Evolutionary conservation across 306 rosid genomes (phyloP), one percentile per base, ranked within the genome.

Genomic region (Prunus kanzakura): DNA sequence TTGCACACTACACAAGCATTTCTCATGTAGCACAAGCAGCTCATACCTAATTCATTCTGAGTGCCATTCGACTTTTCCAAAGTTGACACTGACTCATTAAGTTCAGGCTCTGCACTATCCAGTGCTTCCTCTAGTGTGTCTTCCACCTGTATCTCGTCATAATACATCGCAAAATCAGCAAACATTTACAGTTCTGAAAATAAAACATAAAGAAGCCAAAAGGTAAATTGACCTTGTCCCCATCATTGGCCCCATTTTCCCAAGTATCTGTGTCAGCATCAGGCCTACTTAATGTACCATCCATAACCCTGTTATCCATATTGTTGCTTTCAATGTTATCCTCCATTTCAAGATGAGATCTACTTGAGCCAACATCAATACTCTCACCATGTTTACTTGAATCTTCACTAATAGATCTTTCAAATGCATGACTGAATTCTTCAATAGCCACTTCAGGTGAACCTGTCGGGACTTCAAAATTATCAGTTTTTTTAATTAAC

Each of bases 41-140:
- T 45, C 81, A 62, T 82, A 92, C 97, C 96, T 78, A 45, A 86
- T 54, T 82, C 81, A 43, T 65, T 69, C 71, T 43, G 80, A 69
- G 30, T 55, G 27, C 15, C 6, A 20, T 64, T 70, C 11, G 57
- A 38, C 25, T 43, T 75, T 64, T 76, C 84, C 76, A 27, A 50
- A 69, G 74, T 23, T 64, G 71, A 52, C 54, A 81, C 84, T 71
- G 22, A 85, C 68, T 43, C 29, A 69, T 76, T 74, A 43, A 51
- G 47, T 73, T 84, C 61, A 16, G 51, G 67, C 73, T 72, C 79
- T 27, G 64, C 72, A 55, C 82, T 71, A 84, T 83, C 79, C 55
- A 74, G 70, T 70, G 57, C 66, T 67, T 76, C 84, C 71, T 56
- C 89, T 62, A 14, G 47, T 43, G 29, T 57, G 75, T 90, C 82